Evolutionary conservation across 2,329 filamentous ascomycete genomes (phyloP).

Genomic region (Pseudogymnoascus sp.): DNA sequence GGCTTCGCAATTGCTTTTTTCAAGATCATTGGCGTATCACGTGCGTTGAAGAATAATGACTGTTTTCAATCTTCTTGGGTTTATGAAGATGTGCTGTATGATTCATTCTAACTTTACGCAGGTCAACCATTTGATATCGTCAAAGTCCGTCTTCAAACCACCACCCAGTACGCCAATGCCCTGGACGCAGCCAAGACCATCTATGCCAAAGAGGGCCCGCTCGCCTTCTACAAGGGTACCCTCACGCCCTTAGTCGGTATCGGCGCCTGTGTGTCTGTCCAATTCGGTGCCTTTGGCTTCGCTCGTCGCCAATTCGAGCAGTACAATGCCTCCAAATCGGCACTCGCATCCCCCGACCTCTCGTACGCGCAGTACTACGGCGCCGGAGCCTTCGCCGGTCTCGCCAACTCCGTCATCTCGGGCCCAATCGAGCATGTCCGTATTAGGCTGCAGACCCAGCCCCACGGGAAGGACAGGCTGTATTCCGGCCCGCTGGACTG

Average conservation of each 20-base stretch:
- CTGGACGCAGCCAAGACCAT: constrained; percentile 76
- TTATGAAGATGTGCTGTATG: constrained; percentile 11
- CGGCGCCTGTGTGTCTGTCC: constrained; percentile 94
- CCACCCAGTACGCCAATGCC: constrained; percentile 72
- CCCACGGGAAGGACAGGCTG: constrained; percentile 71
- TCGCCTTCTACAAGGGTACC: constrained; percentile 98
- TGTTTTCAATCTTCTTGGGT: constrained; percentile 10
- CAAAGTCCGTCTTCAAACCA: constrained; percentile 94
- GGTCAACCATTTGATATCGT: constrained; percentile 81
- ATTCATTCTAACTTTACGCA: constrained; percentile 30
- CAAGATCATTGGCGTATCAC: not conserved
- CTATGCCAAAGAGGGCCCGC: constrained; percentile 76
- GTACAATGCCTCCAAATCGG: constrained; percentile 50
- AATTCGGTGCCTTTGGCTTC: constrained; percentile 95
- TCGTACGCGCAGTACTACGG: constrained; percentile 83
- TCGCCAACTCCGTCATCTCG: constrained; percentile 84
- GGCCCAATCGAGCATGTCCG: constrained; percentile 94
- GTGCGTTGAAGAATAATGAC: not conserved
- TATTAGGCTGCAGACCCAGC: constrained; percentile 93
- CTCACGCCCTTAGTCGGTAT: constrained; percentile 92
- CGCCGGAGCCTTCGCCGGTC: constrained; percentile 83
- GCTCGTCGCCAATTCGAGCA: constrained; percentile 81
- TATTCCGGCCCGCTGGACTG: constrained; percentile 87
- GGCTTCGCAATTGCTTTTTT: not conserved
- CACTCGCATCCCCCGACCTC: constrained; percentile 43